Percentiles rank a stretch among this genome's conserved stretches.
Evolutionary conservation across 441 rosid species (phyloP).

Genomic region (Adansonia madagascariensis): DNA sequence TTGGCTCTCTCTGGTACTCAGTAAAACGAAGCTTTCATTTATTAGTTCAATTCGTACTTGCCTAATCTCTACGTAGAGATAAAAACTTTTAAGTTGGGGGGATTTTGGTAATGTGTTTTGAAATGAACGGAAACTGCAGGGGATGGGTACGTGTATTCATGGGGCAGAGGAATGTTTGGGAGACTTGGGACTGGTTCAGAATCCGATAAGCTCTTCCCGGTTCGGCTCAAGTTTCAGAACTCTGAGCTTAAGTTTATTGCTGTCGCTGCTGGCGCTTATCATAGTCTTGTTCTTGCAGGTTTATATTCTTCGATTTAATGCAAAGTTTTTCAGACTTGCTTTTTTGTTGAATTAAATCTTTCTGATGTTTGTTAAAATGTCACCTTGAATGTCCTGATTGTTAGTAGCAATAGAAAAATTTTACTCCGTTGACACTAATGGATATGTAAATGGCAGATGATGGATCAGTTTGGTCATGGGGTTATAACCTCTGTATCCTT

Average conservation of each 20-base stretch:
- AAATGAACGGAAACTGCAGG: slow-evolving; percentile 44
- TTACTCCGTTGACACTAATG: slow-evolving; percentile 10
- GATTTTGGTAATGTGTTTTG: background rate
- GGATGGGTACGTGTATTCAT: slow-evolving; percentile 75
- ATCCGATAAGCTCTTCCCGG: slow-evolving; percentile 68
- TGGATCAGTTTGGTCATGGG: slow-evolving; percentile 95
- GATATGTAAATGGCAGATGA: slow-evolving; percentile 60
- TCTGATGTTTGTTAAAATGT: slow-evolving; percentile 23
- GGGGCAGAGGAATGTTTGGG: slow-evolving; percentile 97
- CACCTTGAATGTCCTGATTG: background rate
- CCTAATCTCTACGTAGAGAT: background rate
- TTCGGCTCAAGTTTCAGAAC: slow-evolving; percentile 46
- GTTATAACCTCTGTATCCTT: slow-evolving; percentile 91
- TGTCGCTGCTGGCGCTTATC: slow-evolving; percentile 89
- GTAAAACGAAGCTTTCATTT: background rate
- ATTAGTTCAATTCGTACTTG: background rate
- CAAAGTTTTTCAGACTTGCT: background rate
- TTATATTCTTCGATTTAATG: slow-evolving; percentile 13
- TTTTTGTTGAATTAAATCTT: background rate
- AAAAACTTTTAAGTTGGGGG: background rate
- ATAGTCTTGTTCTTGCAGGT: slow-evolving; percentile 86
- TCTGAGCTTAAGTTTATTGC: slow-evolving; percentile 57
- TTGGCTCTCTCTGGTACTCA: slow-evolving; percentile 68
- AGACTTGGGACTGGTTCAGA: slow-evolving; percentile 80
- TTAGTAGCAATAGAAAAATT: background rate